Evolutionary conservation across 2,329 filamentous ascomycete genomes (phyloP).

Genomic region (Alternaria arbusti): DNA sequence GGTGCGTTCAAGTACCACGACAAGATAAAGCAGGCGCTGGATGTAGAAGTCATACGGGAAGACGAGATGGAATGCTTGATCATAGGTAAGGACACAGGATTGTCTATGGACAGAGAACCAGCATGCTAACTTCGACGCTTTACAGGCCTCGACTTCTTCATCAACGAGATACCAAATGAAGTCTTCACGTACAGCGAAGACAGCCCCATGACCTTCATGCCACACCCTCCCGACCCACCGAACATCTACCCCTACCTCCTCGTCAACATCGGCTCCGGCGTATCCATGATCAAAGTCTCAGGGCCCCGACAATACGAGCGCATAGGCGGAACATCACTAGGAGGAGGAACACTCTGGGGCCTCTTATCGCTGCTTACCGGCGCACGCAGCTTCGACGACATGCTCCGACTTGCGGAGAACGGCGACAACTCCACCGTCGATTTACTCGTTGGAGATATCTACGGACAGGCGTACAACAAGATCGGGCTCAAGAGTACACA

Average conservation of each 20-base stretch:
- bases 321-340: constrained; percentile 92
- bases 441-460: constrained; percentile 97
- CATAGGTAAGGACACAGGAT: too few species aligned
- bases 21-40: constrained; percentile 79
- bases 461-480: constrained; percentile 93
- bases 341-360: constrained; percentile 97
- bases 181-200: constrained; percentile 90
- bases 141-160: constrained; percentile 94
- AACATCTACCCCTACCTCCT: constrained; percentile 92
- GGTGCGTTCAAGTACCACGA: constrained; percentile 98
- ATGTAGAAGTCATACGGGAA: constrained; percentile 86
- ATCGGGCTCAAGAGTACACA: constrained; percentile 95
- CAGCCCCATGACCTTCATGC: constrained; percentile 87
- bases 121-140: constrained; percentile 8
- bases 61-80: constrained; percentile 99
- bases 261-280: constrained; percentile 97
- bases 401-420: constrained; percentile 87
- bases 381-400: constrained; percentile 95
- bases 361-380: constrained; percentile 89
- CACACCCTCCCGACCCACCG: constrained; percentile 67
- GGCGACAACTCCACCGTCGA: constrained; percentile 95
- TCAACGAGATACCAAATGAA: constrained; percentile 94
- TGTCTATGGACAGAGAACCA: too few species aligned
- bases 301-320: constrained; percentile 85
- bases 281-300: constrained; percentile 96